A percentile compares a stretch with the other conserved stretches of the same genome.
phyloP scores from a whole-genome alignment of 2,329 filamentous ascomycete species.

The Fusarium dimerum region DNA sequence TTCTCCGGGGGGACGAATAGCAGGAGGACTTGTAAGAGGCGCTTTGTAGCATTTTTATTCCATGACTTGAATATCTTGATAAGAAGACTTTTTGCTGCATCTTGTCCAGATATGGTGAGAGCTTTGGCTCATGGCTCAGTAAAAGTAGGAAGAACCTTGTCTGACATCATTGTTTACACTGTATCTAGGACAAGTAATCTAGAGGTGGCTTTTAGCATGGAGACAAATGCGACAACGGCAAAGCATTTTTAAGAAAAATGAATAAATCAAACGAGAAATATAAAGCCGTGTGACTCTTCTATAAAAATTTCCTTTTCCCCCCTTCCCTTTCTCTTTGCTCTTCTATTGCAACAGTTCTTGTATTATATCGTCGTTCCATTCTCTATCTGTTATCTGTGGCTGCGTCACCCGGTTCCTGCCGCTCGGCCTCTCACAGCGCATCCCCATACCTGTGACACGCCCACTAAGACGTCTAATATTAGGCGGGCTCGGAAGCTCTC shows the following conservation, averaged over 20 bases:
- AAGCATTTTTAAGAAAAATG: too few species aligned
- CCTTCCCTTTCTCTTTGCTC: too few species aligned
- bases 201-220: too few species aligned
- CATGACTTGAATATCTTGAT: slow-evolving; percentile 28
- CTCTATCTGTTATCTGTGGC: slow-evolving; percentile 7
- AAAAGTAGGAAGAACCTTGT: too few species aligned
- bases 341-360: too few species aligned
- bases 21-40: slow-evolving; percentile 26
- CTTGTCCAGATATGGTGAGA: background rate
- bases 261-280: too few species aligned
- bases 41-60: slow-evolving; percentile 28
- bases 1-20: slow-evolving; percentile 17
- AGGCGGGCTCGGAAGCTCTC: slow-evolving; percentile 29
- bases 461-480: slow-evolving; percentile 13
- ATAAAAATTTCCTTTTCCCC: too few species aligned
- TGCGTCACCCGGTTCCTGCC: slow-evolving; percentile 41
- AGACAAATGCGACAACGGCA: too few species aligned
- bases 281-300: too few species aligned
- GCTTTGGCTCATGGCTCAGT: too few species aligned
- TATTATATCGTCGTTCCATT: background rate
- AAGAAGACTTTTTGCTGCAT: slow-evolving; percentile 29
- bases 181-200: too few species aligned
- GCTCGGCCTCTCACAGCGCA: slow-evolving; percentile 20
- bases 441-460: slow-evolving; percentile 5
- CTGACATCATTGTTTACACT: too few species aligned